phyloP scores from a whole-genome alignment of 768 basidiomycete genomes.

The Russula olivacea region DNA sequence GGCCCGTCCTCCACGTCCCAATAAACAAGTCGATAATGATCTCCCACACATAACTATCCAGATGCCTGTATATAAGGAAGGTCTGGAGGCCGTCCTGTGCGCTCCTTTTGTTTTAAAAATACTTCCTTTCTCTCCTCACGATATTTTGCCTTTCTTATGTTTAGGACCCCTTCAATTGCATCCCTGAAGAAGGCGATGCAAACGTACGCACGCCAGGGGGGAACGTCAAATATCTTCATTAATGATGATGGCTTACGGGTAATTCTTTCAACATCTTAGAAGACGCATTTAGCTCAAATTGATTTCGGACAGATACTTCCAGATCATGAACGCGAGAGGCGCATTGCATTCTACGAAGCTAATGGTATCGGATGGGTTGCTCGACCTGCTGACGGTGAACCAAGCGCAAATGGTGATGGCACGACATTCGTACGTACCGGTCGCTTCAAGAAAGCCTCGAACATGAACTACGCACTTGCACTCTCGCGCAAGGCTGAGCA shows the following conservation, averaged over 20 bases:
- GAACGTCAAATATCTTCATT: constrained; percentile 50
- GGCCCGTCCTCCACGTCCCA: constrained; percentile 39
- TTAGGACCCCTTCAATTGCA: constrained; percentile 43
- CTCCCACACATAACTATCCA: constrained; percentile 50
- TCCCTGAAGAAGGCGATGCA: constrained; percentile 57
- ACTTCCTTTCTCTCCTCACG: neutral
- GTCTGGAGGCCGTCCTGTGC: constrained; percentile 46
- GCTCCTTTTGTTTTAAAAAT: constrained; percentile 25
- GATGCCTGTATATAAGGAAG: constrained; percentile 55
- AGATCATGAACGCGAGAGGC: constrained; percentile 40
- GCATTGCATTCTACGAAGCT: constrained; percentile 49
- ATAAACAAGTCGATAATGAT: constrained; percentile 39
- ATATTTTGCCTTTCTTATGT: neutral
- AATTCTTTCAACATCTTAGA: neutral
- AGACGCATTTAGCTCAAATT: neutral
- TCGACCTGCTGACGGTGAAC: constrained; percentile 45
- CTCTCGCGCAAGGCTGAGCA: constrained; percentile 34
- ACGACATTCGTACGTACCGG: constrained; percentile 43
- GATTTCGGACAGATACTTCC: constrained; percentile 32
- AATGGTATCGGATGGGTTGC: constrained; percentile 58
- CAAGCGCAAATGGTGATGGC: constrained; percentile 33
- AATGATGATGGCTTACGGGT: constrained; percentile 60
- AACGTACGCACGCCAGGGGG: constrained; percentile 62
- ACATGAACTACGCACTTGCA: constrained; percentile 43
- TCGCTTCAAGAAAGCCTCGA: constrained; percentile 45